Conservation (phyloP, 2,329 filamentous ascomycete genomes). For the Lojkania enalia region DNA sequence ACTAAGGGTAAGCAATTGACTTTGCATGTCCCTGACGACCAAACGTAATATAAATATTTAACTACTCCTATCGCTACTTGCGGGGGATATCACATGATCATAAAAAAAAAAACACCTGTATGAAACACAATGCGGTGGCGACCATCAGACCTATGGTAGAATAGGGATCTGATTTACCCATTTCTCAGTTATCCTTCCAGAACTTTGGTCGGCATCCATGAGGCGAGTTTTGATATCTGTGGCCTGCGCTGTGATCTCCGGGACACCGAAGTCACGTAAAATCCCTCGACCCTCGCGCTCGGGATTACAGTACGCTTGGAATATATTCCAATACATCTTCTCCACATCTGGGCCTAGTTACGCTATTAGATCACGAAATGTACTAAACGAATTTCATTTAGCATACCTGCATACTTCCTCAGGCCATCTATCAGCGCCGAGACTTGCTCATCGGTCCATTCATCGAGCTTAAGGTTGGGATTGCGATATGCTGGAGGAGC, state of each 20-base stretch:
- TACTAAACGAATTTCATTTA: neutral
- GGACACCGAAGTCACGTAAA: constrained; percentile 33
- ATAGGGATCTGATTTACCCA: constrained; percentile 36
- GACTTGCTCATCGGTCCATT: constrained; percentile 40
- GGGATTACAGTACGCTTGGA: constrained; percentile 29
- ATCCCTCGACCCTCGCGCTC: no score
- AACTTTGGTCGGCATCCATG: constrained; percentile 17
- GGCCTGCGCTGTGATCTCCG: constrained; percentile 24
- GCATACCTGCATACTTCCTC: constrained; percentile 30
- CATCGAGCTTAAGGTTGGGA: constrained; percentile 11
- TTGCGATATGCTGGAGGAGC: constrained; percentile 20
- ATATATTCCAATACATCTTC: constrained; percentile 34
- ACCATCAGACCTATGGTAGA: constrained; percentile 13
- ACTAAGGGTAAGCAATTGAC: no score
- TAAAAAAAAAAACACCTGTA: no score
- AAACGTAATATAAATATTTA: no score
- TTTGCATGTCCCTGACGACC: no score
- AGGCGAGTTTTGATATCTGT: constrained; percentile 3
- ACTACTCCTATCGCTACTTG: no score
- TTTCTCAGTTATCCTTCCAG: constrained; percentile 24
- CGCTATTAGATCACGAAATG: neutral
- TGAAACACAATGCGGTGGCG: no score
- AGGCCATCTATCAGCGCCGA: constrained; percentile 38
- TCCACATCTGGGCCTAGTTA: constrained; percentile 27
- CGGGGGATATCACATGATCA: no score